These are phyloP conservation scores for Spongospora subterranea DNA, from an alignment of 208 protist species.

Conservation along the genomic window DNA sequence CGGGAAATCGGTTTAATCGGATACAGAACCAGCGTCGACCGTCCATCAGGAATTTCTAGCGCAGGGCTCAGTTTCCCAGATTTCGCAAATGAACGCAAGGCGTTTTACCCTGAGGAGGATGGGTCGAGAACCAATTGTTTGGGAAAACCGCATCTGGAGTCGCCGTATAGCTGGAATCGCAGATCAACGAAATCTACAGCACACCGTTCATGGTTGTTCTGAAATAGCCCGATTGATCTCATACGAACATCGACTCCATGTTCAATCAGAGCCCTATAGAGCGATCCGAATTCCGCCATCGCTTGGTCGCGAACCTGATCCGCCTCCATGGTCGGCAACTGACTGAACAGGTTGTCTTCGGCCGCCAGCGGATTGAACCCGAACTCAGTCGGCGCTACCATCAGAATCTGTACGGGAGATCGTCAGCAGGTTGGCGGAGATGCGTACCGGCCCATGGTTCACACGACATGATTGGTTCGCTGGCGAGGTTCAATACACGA, in stretches of 20 bases:
- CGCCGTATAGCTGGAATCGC: neutral
- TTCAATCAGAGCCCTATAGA: neutral
- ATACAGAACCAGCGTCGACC: neutral
- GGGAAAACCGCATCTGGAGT: conserved; percentile 42
- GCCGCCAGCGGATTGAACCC: conserved; percentile 6
- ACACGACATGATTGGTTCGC: neutral
- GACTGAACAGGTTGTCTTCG: conserved; percentile 19
- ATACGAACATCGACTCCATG: neutral
- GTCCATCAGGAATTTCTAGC: neutral
- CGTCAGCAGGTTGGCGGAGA: neutral
- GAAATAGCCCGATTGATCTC: neutral
- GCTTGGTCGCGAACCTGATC: neutral
- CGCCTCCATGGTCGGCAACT: neutral
- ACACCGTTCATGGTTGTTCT: neutral
- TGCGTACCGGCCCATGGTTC: neutral
- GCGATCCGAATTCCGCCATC: neutral
- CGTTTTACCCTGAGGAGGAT: neutral
- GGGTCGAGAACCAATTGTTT: conserved; percentile 54
- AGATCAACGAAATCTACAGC: neutral
- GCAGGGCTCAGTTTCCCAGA: neutral
- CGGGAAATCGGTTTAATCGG: conserved; percentile 19
- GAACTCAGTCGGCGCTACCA: conserved; percentile 1
- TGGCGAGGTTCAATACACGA: neutral
- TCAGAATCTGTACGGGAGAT: neutral
- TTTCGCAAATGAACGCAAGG: neutral